phyloP scores from a whole-genome alignment of 2,329 filamentous ascomycete genomes.

The Ophiosphaerella korrae region DNA sequence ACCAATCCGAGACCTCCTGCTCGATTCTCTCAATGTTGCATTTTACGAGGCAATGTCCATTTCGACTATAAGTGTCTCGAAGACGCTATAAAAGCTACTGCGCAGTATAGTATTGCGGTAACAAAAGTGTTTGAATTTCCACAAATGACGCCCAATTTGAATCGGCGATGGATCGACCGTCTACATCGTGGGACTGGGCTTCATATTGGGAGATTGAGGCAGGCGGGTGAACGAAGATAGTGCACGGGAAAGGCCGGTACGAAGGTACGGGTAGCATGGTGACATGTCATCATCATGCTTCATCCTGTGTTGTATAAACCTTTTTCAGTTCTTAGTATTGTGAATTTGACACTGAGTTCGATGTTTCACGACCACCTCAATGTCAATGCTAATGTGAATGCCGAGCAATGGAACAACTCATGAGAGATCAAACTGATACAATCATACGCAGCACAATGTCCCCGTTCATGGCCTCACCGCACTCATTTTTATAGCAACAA shows the following conservation, averaged over 20 bases:
- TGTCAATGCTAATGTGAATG: background rate
- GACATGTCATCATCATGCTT: too few species aligned
- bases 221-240: too few species aligned
- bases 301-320: background rate
- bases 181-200: too few species aligned
- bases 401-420: background rate
- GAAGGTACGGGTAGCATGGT: too few species aligned
- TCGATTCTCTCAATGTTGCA: background rate
- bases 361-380: background rate
- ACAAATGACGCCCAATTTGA: too few species aligned
- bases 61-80: background rate
- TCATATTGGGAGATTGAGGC: too few species aligned
- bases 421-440: background rate
- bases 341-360: background rate
- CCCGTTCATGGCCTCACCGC: background rate
- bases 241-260: too few species aligned
- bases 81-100: too few species aligned
- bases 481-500: slow-evolving; percentile 8
- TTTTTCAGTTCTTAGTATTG: background rate
- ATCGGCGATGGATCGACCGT: too few species aligned
- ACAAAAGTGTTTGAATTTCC: too few species aligned
- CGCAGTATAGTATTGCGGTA: too few species aligned
- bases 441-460: background rate
- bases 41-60: background rate
- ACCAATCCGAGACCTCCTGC: background rate